These are phyloP conservation scores for Stentor roeselii DNA, from an alignment of 73 alveolate species.

Conservation along the genomic window DNA sequence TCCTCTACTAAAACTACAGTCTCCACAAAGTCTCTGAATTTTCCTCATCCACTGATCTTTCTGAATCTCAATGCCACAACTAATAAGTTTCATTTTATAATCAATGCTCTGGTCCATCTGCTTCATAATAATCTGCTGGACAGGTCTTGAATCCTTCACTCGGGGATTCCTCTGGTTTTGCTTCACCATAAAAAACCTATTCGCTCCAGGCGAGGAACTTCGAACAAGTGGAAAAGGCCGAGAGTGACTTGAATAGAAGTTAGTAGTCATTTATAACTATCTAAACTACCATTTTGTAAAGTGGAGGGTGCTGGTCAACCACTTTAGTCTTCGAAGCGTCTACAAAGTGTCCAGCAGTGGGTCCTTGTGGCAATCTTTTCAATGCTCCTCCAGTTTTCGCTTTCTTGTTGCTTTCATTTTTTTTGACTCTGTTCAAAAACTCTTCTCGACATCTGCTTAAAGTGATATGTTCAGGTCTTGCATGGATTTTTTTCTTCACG, in stretches of 20 bases:
- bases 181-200: neutral
- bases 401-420: constrained; percentile 67
- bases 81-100: neutral
- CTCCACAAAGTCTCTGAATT: neutral
- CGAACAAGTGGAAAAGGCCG: neutral
- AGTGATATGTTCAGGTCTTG: too few species aligned
- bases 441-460: constrained; percentile 94
- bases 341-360: neutral
- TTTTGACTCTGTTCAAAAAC: constrained; percentile 92
- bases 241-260: neutral
- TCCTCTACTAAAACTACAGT: neutral
- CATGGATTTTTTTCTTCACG: constrained; percentile 81
- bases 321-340: neutral
- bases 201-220: neutral
- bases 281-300: too few species aligned
- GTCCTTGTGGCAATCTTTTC: neutral
- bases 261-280: neutral
- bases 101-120: neutral
- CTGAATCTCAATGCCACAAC: neutral
- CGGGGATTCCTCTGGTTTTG: neutral
- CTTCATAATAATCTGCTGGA: neutral
- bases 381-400: constrained; percentile 65
- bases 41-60: neutral
- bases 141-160: neutral
- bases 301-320: neutral